phyloP scores from a whole-genome alignment of 1,139 yeast genomes.

The Geotrichum armillariae region DNA sequence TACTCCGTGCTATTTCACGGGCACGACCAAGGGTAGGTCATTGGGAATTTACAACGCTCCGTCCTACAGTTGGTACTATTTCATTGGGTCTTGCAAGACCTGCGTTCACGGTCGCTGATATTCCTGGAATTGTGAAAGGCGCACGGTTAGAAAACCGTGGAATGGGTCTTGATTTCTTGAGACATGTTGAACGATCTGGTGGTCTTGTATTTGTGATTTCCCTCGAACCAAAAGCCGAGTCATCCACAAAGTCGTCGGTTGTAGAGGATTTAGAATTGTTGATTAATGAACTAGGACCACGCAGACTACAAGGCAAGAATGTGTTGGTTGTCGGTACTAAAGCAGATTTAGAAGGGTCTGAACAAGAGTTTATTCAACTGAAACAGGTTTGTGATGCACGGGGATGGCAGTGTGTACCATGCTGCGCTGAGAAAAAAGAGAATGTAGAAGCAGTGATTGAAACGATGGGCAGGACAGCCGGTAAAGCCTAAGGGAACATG shows the following conservation, averaged over 20 bases:
- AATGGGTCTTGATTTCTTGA: slow-evolving; percentile 87
- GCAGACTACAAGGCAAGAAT: slow-evolving; percentile 57
- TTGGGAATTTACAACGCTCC: slow-evolving; percentile 95
- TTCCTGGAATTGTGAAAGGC: slow-evolving; percentile 91
- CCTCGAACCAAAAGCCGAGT: neutral
- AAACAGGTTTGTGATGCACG: slow-evolving; percentile 39
- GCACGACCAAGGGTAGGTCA: slow-evolving; percentile 93
- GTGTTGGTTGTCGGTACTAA: slow-evolving; percentile 85
- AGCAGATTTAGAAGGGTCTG: slow-evolving; percentile 68
- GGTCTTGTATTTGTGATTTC: slow-evolving; percentile 80
- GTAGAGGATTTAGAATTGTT: slow-evolving; percentile 60
- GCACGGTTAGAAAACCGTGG: slow-evolving; percentile 78
- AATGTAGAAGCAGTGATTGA: slow-evolving; percentile 69
- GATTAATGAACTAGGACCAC: slow-evolving; percentile 66
- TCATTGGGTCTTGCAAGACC: slow-evolving; percentile 64
- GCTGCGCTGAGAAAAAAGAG: slow-evolving; percentile 74
- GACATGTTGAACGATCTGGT: slow-evolving; percentile 89
- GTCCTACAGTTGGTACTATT: slow-evolving; percentile 90
- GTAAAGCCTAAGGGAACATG: slow-evolving; percentile 24
- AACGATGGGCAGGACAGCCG: slow-evolving; percentile 70
- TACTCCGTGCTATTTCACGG: slow-evolving; percentile 81
- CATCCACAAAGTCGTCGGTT: neutral
- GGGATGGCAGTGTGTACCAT: slow-evolving; percentile 75
- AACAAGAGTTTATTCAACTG: slow-evolving; percentile 48
- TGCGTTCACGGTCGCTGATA: slow-evolving; percentile 88